phyloP scores from a whole-genome alignment of 2,329 filamentous ascomycete genomes.

The Fusarium sp. region DNA sequence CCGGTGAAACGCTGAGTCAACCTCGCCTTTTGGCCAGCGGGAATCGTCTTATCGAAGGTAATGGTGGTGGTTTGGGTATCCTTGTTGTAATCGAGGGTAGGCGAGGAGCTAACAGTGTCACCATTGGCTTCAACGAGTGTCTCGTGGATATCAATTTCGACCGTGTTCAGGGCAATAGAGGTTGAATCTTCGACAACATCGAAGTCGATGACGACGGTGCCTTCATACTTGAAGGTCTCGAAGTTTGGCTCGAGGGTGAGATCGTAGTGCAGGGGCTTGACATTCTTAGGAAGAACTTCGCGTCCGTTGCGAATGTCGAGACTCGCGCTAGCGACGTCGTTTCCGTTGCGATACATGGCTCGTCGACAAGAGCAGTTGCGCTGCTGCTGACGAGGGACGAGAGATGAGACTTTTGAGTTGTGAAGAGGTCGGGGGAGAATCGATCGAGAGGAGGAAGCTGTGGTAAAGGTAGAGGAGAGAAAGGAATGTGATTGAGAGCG shows the following conservation, averaged over 20 bases:
- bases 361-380: slow-evolving; percentile 47
- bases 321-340: slow-evolving; percentile 39
- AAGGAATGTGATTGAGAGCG: slow-evolving; percentile 6
- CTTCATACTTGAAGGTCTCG: slow-evolving; percentile 86
- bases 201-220: slow-evolving; percentile 85
- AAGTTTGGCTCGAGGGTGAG: slow-evolving; percentile 93
- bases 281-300: slow-evolving; percentile 90
- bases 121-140: slow-evolving; percentile 61
- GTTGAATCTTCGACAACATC: slow-evolving; percentile 87
- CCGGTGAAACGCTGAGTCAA: slow-evolving; percentile 74
- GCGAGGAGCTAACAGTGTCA: slow-evolving; percentile 54
- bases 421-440: not conserved
- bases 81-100: slow-evolving; percentile 77
- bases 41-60: slow-evolving; percentile 78
- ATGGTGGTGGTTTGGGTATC: slow-evolving; percentile 85
- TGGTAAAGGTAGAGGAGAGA: slow-evolving; percentile 12
- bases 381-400: slow-evolving; percentile 36
- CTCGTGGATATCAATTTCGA: slow-evolving; percentile 86
- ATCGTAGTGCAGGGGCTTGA: slow-evolving; percentile 92
- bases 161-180: slow-evolving; percentile 87
- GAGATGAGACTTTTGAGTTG: slow-evolving; percentile 13
- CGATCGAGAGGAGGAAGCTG: not conserved
- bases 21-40: slow-evolving; percentile 80
- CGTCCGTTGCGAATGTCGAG: slow-evolving; percentile 58
- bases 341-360: slow-evolving; percentile 47